A percentile compares a stretch with the other conserved stretches of the same genome.
Conservation (phyloP, 1,284 basidiomycete species). For the Sphaerobolus stellatus region DNA sequence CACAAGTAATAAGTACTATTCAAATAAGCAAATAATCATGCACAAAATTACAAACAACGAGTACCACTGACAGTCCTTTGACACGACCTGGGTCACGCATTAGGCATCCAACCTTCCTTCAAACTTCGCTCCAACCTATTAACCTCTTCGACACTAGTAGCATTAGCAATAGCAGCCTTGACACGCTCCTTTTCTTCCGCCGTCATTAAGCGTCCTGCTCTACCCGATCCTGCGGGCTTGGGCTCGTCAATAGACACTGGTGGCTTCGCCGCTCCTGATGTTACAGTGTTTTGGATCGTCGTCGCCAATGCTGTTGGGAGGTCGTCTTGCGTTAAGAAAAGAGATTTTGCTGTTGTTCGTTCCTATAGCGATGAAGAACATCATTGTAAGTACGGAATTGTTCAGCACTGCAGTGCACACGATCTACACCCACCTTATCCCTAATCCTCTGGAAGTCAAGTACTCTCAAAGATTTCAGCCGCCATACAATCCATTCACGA, state of each 20-base stretch:
- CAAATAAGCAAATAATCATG: too few species aligned
- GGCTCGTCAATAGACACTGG: conserved; percentile 69
- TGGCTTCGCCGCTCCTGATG: conserved; percentile 58
- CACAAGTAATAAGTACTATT: too few species aligned
- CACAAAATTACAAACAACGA: conserved; percentile 23
- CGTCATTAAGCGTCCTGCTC: conserved; percentile 84
- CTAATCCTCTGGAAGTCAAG: conserved; percentile 97
- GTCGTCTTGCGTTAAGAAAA: conserved; percentile 76
- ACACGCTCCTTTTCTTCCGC: conserved; percentile 90
- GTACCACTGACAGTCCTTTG: too few species aligned
- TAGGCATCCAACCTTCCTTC: conserved; percentile 82
- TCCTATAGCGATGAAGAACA: conserved; percentile 51
- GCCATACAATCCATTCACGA: conserved; percentile 89
- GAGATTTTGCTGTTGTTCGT: conserved; percentile 66
- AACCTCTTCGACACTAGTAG: conserved; percentile 89
- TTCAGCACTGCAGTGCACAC: neutral
- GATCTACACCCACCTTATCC: conserved; percentile 71
- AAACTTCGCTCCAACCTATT: conserved; percentile 84
- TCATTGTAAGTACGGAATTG: neutral
- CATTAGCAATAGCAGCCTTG: conserved; percentile 86
- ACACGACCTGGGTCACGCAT: conserved; percentile 35
- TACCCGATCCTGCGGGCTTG: conserved; percentile 55
- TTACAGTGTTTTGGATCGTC: conserved; percentile 71
- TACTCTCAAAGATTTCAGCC: conserved; percentile 82
- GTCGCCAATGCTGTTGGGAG: conserved; percentile 82